These are phyloP conservation scores for Termitomyces sp. DNA, from an alignment of 768 basidiomycete species.

Conservation along the genomic window DNA sequence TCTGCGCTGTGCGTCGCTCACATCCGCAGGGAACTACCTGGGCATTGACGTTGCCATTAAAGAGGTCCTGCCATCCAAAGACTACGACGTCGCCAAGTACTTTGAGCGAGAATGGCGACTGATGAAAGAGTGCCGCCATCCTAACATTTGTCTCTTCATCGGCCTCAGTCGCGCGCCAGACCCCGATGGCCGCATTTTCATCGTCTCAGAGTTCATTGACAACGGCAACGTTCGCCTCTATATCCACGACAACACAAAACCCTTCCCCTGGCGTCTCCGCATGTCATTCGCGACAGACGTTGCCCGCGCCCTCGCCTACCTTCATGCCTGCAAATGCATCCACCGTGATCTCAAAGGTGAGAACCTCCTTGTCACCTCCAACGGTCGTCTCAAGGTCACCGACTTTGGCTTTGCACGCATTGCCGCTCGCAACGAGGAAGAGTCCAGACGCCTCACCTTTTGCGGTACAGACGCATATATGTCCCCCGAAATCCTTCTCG, in stretches of 20 bases:
- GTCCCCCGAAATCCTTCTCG: constrained; percentile 92
- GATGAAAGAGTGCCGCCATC: constrained; percentile 93
- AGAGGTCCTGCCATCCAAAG: constrained; percentile 86
- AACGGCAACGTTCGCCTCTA: constrained; percentile 87
- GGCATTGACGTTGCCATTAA: constrained; percentile 97
- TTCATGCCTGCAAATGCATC: constrained; percentile 88
- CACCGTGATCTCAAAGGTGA: constrained; percentile 95
- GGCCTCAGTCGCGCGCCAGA: constrained; percentile 79
- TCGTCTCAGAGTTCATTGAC: constrained; percentile 93
- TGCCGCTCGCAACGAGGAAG: constrained; percentile 87
- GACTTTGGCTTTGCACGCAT: constrained; percentile 98
- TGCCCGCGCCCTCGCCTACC: constrained; percentile 91
- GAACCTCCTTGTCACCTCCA: constrained; percentile 91
- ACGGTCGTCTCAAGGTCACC: constrained; percentile 95
- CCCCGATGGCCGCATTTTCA: constrained; percentile 83
- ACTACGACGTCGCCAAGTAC: constrained; percentile 95
- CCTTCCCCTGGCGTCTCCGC: constrained; percentile 91
- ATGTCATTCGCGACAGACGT: constrained; percentile 95
- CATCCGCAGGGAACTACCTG: constrained; percentile 69
- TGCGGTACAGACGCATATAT: constrained; percentile 93
- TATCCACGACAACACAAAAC: constrained; percentile 78
- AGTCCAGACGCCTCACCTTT: constrained; percentile 79
- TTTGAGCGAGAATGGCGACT: constrained; percentile 98
- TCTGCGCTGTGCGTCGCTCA: not conserved
- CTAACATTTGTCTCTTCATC: constrained; percentile 90